Base-by-base conservation (phyloP, 805 yeast species). In the Ogataea naganishii region DNA sequence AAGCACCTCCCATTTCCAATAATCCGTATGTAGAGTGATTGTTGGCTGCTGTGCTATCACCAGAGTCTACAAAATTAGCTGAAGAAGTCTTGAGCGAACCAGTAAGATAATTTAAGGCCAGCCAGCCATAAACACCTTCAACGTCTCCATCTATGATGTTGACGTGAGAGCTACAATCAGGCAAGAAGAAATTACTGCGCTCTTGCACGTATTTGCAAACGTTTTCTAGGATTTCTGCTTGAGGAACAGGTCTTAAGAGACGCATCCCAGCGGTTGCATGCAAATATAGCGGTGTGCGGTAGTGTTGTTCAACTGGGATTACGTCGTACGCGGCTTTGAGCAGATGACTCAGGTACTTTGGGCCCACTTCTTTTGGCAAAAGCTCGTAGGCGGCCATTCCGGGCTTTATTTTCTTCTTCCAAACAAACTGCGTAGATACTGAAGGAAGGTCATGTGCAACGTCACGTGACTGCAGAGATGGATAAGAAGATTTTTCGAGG, bases 261-360 rank as follows among this genome's bases (percentile, higher is more conserved):
- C 84, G 51, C 74, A 77, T 66, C 0, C 83, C 83, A 0, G 80
- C 85, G 0, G 85, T 78, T 1, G 82, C 75, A 48, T 78, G 83
- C 6, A 79, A 47, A 39, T 75, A 77, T 1, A 79, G 60, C 1
- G 88, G 88, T 0, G 88, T 79, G 27, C 84, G 46, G 7, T 43
- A 43, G 29, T 71, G 75, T 45, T 76, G 82, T 12, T 72, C 68
- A 31, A 59, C 55, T 11, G 88, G 88, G 2, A 79, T 67, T 6
- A 72, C 56, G 7, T 62, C 49, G 29, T 64, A 52, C 6, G 77
- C 70, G 17, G 64, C 53, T 3, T 62, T 50, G 23, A 78, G 52
- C n/a, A 79, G 47, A 27, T 58, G 51, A 22, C 62, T 60, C 10
- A 77, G 40, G 42, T 75, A 79, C 20, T 64, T 64, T 9, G 62